Evolutionary conservation across 768 basidiomycete genomes (phyloP).

Genomic region (Xerocomus potaroensis): DNA sequence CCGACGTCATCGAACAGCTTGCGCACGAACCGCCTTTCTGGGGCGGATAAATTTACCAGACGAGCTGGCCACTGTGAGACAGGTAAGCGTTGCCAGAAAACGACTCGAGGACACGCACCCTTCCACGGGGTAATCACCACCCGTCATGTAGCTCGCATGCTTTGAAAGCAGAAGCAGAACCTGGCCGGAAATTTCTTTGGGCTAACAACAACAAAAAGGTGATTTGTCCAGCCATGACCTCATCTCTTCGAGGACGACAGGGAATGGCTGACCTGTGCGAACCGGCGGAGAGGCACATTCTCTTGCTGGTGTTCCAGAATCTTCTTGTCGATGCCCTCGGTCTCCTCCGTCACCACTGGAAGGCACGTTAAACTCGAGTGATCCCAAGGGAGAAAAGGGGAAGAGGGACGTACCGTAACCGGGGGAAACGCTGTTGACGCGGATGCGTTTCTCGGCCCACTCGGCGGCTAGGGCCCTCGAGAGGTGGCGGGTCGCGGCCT

Average conservation of each 20-base stretch:
- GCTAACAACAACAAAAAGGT: constrained; percentile 27
- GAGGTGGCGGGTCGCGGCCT: constrained; percentile 64
- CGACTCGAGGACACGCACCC: constrained; percentile 36
- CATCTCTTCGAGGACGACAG: background rate
- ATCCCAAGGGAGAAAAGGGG: background rate
- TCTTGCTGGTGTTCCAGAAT: constrained; percentile 46
- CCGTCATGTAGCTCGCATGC: constrained; percentile 53
- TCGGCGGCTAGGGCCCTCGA: constrained; percentile 59
- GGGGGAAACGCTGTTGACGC: constrained; percentile 61
- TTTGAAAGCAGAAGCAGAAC: constrained; percentile 50
- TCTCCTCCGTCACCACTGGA: constrained; percentile 58
- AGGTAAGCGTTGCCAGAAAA: background rate
- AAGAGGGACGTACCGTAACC: constrained; percentile 40
- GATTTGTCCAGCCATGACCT: too few relatives aligned
- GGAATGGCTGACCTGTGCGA: constrained; percentile 47
- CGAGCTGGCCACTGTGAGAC: constrained; percentile 22
- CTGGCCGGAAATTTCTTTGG: constrained; percentile 54
- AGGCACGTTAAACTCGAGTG: background rate
- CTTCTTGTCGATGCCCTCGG: constrained; percentile 45
- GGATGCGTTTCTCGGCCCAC: constrained; percentile 49
- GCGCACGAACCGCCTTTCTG: too few relatives aligned
- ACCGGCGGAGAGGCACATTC: constrained; percentile 50
- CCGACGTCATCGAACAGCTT: background rate
- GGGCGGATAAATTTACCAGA: constrained; percentile 23
- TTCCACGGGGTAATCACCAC: constrained; percentile 52